phyloP scores from a whole-genome alignment of 176 grass and related monocot species.

The Dactylis glomerata region DNA sequence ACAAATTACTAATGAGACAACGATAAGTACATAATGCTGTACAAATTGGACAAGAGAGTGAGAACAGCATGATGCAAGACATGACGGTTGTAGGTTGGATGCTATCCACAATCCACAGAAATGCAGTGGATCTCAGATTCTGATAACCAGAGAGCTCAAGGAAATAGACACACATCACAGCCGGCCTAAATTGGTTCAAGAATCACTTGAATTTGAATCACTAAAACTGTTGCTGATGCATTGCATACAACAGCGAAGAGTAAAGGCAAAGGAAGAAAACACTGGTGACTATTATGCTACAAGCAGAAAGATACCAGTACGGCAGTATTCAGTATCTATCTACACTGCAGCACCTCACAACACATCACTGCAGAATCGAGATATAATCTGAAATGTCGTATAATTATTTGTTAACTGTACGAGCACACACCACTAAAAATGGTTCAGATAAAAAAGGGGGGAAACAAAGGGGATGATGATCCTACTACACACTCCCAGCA shows the following conservation, averaged over 20 bases:
- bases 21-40: background rate
- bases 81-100: background rate
- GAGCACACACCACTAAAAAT: background rate
- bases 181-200: background rate
- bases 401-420: constrained; percentile 38
- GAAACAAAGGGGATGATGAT: background rate
- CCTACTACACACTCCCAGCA: background rate
- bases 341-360: background rate
- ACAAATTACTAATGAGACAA: background rate
- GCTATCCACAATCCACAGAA: background rate
- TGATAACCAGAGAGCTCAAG: background rate
- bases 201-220: background rate
- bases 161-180: background rate
- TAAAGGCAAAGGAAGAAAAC: background rate
- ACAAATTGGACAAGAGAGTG: background rate
- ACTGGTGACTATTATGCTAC: background rate
- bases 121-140: background rate
- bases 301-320: constrained; percentile 5
- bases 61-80: background rate
- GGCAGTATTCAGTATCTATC: background rate
- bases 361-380: background rate
- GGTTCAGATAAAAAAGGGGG: background rate
- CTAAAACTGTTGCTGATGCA: background rate
- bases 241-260: background rate
- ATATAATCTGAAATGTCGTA: background rate